A percentile compares a stretch with the other conserved stretches of the same genome.
These are phyloP conservation scores for Lactifluus hygrophoroides DNA, from an alignment of 768 basidiomycete species.

Conservation along the genomic window DNA sequence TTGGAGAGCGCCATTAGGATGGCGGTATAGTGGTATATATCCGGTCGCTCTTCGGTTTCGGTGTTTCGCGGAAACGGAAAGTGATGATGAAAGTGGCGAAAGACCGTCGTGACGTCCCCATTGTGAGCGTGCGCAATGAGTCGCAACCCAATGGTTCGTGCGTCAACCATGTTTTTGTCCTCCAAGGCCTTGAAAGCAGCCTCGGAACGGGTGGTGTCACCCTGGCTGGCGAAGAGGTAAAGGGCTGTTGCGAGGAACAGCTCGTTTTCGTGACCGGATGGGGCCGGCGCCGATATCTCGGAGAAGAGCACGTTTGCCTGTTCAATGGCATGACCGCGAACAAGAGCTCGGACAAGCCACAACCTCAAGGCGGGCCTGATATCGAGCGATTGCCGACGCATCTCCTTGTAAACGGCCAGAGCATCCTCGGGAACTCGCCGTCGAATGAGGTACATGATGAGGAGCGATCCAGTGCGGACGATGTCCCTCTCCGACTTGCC, in stretches of 20 bases:
- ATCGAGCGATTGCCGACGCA: conserved; percentile 9
- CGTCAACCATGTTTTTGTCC: conserved; percentile 24
- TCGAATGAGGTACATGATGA: conserved; percentile 11
- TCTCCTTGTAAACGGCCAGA: conserved; percentile 14
- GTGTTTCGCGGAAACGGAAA: conserved; percentile 42
- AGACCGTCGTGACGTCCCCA: conserved; percentile 34
- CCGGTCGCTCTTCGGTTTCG: conserved; percentile 31
- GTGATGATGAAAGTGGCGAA: conserved; percentile 44
- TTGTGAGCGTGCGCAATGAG: conserved; percentile 49
- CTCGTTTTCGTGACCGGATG: conserved; percentile 6
- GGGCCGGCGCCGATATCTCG: conserved; percentile 23
- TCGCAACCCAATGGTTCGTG: conserved; percentile 34
- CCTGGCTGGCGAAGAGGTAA: conserved; percentile 43
- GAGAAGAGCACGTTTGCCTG: conserved; percentile 39
- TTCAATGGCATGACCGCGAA: conserved; percentile 24
- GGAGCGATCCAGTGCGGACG: conserved; percentile 1
- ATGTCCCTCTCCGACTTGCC: not conserved
- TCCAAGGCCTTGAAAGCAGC: conserved; percentile 34
- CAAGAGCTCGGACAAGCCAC: conserved; percentile 15
- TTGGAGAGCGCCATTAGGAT: conserved; percentile 48
- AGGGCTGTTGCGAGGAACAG: conserved; percentile 36
- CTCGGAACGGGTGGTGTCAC: conserved; percentile 38
- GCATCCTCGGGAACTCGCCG: conserved; percentile 18
- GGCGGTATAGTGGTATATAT: conserved; percentile 43
- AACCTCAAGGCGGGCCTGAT: not conserved